These are phyloP conservation scores for Phaeolepiota aurea DNA, from an alignment of 768 basidiomycete species.

Conservation along the genomic window DNA sequence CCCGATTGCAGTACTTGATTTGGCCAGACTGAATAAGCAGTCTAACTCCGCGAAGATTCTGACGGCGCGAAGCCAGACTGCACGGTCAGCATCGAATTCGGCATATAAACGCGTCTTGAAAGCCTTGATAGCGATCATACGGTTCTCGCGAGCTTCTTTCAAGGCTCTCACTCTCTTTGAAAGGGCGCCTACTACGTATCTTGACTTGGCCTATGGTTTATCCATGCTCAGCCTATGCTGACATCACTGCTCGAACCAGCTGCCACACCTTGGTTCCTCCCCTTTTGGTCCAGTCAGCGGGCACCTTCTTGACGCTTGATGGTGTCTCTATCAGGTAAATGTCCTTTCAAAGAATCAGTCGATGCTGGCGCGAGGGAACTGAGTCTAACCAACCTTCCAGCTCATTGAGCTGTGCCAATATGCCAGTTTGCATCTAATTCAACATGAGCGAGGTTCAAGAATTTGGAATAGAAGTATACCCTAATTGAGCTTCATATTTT, in stretches of 20 bases:
- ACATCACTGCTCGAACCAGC: background rate
- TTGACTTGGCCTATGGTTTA: slow-evolving; percentile 47
- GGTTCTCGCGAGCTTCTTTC: slow-evolving; percentile 92
- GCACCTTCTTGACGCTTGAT: slow-evolving; percentile 52
- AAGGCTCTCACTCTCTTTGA: slow-evolving; percentile 65
- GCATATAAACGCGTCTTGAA: slow-evolving; percentile 75
- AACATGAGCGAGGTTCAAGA: slow-evolving; percentile 1
- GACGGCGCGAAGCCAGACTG: slow-evolving; percentile 75
- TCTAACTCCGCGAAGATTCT: slow-evolving; percentile 92
- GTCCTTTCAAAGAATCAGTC: slow-evolving; percentile 55
- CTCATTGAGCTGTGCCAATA: slow-evolving; percentile 62
- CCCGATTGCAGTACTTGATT: slow-evolving; percentile 81
- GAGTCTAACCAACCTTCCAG: no score
- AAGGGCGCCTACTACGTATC: slow-evolving; percentile 74
- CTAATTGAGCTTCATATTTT: slow-evolving; percentile 57
- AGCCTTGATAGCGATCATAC: slow-evolving; percentile 67
- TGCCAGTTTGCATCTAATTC: slow-evolving; percentile 20
- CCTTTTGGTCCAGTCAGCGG: slow-evolving; percentile 77
- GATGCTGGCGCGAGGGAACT: no score
- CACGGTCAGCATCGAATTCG: slow-evolving; percentile 78
- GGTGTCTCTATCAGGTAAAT: slow-evolving; percentile 83
- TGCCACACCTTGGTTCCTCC: slow-evolving; percentile 66
- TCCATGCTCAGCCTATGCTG: background rate
- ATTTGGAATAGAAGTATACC: slow-evolving; percentile 30
- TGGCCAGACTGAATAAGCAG: slow-evolving; percentile 87